These are phyloP conservation scores for Asclepias syriaca DNA, from an alignment of 257 asterid species.

Conservation along the genomic window DNA sequence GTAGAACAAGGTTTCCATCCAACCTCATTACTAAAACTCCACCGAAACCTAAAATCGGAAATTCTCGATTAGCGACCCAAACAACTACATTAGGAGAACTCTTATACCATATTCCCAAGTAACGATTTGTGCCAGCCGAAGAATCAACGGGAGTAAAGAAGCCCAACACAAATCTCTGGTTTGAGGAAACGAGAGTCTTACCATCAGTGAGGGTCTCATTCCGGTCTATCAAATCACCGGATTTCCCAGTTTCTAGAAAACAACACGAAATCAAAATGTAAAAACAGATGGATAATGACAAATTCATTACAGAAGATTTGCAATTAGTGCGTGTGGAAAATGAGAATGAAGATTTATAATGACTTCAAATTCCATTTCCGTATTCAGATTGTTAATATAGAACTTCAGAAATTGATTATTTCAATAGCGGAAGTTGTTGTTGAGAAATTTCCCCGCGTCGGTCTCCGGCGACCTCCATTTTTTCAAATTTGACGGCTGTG, in stretches of 20 bases:
- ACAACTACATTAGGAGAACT: conserved; percentile 13
- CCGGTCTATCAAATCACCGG: background rate
- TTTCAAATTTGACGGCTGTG: too few species aligned
- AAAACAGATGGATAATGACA: too few species aligned
- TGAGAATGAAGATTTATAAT: too few species aligned
- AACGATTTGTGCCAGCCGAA: background rate
- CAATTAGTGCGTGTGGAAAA: too few species aligned
- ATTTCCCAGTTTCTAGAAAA: background rate
- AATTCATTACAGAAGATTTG: too few species aligned
- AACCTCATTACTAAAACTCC: conserved; percentile 13
- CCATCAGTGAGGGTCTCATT: conserved; percentile 5
- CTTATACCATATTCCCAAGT: conserved; percentile 29
- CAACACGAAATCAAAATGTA: background rate
- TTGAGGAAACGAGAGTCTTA: conserved; percentile 9
- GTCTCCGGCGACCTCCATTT: too few species aligned
- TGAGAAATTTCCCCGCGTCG: too few species aligned
- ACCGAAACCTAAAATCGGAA: conserved; percentile 8
- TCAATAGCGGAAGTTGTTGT: too few species aligned
- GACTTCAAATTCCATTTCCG: too few species aligned
- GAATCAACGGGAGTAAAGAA: conserved; percentile 19
- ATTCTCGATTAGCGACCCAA: conserved; percentile 29
- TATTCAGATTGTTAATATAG: too few species aligned
- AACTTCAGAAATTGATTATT: too few species aligned
- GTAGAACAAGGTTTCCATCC: conserved; percentile 15
- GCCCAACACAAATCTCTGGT: conserved; percentile 20